A percentile compares a stretch with the other conserved stretches of the same genome.
phyloP scores from a whole-genome alignment of 371 early-diverging fungal genomes.

The Mucor mucedo region DNA sequence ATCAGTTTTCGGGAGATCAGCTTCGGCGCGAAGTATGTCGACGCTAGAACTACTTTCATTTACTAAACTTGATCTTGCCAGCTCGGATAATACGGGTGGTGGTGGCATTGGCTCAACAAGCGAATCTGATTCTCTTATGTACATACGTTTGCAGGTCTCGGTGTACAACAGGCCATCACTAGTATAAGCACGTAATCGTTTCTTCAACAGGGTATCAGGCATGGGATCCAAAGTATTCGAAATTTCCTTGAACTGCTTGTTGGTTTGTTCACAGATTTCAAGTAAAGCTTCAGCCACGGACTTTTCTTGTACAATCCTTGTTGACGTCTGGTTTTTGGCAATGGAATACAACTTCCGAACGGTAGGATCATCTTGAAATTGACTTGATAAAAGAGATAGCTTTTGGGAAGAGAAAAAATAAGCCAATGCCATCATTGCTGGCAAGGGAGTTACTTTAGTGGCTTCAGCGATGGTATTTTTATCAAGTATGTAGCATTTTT shows the following conservation, averaged over 20 bases:
- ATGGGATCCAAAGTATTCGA: conserved; percentile 20
- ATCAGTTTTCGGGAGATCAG: conserved; percentile 26
- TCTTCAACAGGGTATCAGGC: conserved; percentile 24
- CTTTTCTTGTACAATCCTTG: conserved; percentile 18
- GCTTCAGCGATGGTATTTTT: conserved; percentile 18
- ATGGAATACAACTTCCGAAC: conserved; percentile 20
- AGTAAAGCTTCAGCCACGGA: conserved; percentile 21
- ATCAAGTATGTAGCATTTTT: conserved; percentile 23
- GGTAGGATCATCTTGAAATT: conserved; percentile 21
- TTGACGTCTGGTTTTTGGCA: conserved; percentile 19
- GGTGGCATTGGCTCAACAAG: conserved; percentile 21
- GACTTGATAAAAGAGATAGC: conserved; percentile 22
- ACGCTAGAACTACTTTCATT: conserved; percentile 11
- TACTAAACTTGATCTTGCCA: conserved; percentile 19
- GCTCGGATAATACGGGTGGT: conserved; percentile 22
- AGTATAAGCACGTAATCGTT: conserved; percentile 25
- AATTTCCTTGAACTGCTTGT: conserved; percentile 25
- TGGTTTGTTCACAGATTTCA: conserved; percentile 26
- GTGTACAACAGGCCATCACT: conserved; percentile 25
- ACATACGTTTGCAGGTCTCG: conserved; percentile 24
- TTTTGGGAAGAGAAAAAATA: conserved; percentile 24
- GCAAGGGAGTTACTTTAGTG: conserved; percentile 15
- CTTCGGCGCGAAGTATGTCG: conserved; percentile 27
- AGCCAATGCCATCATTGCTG: conserved; percentile 17
- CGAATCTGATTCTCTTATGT: conserved; percentile 15